Evolutionary conservation across 75 land plant species (phyloP).

Genomic region (Cupressus sempervirens): DNA sequence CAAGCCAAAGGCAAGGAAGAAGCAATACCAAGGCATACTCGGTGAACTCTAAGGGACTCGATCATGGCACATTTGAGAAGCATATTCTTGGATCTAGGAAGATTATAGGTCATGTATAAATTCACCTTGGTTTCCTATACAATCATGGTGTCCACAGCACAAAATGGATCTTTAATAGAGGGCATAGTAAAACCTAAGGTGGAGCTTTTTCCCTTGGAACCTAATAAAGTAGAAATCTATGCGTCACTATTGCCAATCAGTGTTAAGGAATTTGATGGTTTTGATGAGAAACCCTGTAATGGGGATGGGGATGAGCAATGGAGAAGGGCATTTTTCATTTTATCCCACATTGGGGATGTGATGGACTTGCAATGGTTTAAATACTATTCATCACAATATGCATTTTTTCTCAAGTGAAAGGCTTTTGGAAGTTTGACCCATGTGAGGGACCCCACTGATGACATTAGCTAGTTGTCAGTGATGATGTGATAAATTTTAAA

Average conservation of each 20-base stretch:
- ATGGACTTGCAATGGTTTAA: too few species aligned
- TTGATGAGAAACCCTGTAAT: too few species aligned
- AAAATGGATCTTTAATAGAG: neutral
- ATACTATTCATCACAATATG: too few species aligned
- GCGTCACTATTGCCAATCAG: neutral
- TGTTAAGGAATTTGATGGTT: neutral
- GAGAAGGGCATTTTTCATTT: too few species aligned
- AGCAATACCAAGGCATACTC: neutral
- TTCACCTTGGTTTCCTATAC: neutral
- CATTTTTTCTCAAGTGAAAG: too few species aligned
- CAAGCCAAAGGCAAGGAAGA: too few species aligned
- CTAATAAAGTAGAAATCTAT: slow-evolving; percentile 22
- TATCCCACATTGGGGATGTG: too few species aligned
- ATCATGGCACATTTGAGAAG: neutral
- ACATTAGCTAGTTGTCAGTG: too few species aligned
- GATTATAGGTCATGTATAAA: too few species aligned
- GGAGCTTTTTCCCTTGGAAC: slow-evolving; percentile 30
- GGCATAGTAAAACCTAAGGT: neutral
- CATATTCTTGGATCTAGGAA: neutral
- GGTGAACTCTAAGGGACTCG: neutral
- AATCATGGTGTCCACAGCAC: neutral
- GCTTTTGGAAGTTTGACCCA: too few species aligned
- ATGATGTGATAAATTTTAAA: too few species aligned
- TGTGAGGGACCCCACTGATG: too few species aligned
- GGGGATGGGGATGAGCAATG: neutral